These are phyloP conservation scores for Ganoderma resinaceum DNA, from an alignment of 1,284 basidiomycete species.

Conservation along the genomic window DNA sequence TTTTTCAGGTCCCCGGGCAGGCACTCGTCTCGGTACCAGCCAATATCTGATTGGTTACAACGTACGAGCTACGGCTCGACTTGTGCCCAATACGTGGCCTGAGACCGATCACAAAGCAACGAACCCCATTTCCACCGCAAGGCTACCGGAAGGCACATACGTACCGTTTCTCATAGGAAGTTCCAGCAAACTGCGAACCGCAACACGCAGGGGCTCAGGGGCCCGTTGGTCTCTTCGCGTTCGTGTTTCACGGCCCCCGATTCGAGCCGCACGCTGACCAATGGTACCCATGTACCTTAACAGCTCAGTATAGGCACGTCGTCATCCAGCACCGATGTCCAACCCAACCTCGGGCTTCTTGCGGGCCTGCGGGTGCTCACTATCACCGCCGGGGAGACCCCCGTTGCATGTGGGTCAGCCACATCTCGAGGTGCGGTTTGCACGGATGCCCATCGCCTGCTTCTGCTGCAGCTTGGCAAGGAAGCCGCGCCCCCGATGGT, in stretches of 20 bases:
- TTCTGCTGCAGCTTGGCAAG: background rate
- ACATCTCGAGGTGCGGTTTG: background rate
- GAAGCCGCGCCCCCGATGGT: background rate
- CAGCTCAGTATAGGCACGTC: background rate
- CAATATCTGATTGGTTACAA: background rate
- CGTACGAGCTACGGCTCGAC: background rate
- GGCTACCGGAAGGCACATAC: background rate
- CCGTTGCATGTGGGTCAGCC: background rate
- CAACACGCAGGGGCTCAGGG: background rate
- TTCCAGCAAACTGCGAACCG: background rate
- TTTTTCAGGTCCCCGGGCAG: background rate
- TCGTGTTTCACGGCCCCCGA: background rate
- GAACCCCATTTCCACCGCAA: background rate
- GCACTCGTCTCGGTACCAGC: background rate
- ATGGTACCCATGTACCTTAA: background rate
- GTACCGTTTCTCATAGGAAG: background rate
- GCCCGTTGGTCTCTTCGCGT: background rate
- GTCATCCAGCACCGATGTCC: background rate
- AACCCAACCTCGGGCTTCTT: background rate
- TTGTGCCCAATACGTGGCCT: background rate
- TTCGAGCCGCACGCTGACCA: background rate
- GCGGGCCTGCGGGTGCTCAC: background rate
- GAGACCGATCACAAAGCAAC: background rate
- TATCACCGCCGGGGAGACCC: background rate
- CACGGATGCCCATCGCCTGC: background rate